These are phyloP conservation scores for Metschnikowia rubicola DNA, from an alignment of 805 yeast genomes.

Conservation along the genomic window DNA sequence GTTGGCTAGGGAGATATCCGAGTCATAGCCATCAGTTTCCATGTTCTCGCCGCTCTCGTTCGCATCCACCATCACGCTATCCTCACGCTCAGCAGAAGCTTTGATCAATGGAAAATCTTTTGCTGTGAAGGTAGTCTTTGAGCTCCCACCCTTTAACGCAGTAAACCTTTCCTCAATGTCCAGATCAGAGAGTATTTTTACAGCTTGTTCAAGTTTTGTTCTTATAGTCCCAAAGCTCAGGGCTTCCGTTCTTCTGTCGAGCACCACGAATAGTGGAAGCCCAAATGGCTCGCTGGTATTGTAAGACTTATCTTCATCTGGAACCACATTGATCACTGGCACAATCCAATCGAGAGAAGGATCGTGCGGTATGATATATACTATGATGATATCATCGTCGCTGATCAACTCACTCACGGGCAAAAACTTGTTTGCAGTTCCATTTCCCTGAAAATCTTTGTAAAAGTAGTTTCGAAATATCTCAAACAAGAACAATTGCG, in stretches of 20 bases:
- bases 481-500: conserved; percentile 30
- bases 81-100: conserved; percentile 7
- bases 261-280: conserved; percentile 67
- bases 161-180: conserved; percentile 23
- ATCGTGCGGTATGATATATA: conserved; percentile 55
- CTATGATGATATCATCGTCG: conserved; percentile 58
- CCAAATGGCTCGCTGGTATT: conserved; percentile 56
- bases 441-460: conserved; percentile 61
- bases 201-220: conserved; percentile 47
- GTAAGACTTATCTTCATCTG: conserved; percentile 35
- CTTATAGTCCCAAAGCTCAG: conserved; percentile 57
- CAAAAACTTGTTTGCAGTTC: conserved; percentile 49
- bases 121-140: conserved; percentile 18
- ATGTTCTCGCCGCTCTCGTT: not conserved
- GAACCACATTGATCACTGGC: conserved; percentile 53
- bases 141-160: conserved; percentile 15
- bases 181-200: conserved; percentile 22
- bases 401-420: conserved; percentile 68
- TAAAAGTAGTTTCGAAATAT: conserved; percentile 66
- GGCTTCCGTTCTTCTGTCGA: conserved; percentile 47
- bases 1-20: conserved; percentile 50
- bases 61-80: conserved; percentile 19
- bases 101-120: conserved; percentile 36
- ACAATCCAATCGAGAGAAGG: conserved; percentile 40
- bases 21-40: conserved; percentile 34